Evolutionary conservation across 768 basidiomycete species (phyloP).

Genomic region (Erythrobasidium yunnanense): DNA sequence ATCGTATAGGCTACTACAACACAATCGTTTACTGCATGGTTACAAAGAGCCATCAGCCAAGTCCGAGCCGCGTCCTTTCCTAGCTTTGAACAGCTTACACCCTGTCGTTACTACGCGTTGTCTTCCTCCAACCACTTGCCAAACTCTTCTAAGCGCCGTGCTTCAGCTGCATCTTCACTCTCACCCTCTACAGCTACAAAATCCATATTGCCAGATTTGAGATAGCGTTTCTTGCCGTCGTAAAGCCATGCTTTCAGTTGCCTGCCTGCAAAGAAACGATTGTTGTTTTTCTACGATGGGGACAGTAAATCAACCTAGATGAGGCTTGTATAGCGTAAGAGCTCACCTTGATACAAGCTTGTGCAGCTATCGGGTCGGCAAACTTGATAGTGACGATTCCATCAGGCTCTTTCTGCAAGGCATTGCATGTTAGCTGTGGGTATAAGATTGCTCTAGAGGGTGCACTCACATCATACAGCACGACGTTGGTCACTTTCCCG

Average conservation of each 20-base stretch:
- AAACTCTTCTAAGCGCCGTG: constrained; percentile 17
- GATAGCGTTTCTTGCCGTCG: constrained; percentile 49
- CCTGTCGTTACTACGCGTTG: not conserved
- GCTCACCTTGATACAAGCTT: constrained; percentile 77
- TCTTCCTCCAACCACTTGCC: constrained; percentile 24
- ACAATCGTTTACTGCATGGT: not conserved
- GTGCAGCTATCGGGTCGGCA: constrained; percentile 77
- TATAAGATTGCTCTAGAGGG: constrained; percentile 7
- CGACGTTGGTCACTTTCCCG: constrained; percentile 90
- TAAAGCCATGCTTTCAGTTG: constrained; percentile 71
- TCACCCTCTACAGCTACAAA: constrained; percentile 19
- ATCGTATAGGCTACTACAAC: not conserved
- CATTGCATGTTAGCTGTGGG: not conserved
- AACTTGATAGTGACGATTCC: constrained; percentile 96
- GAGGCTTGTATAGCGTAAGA: constrained; percentile 4
- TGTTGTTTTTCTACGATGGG: constrained; percentile 74
- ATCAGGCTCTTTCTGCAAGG: constrained; percentile 67
- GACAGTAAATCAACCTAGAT: not conserved
- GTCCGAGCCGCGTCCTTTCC: not conserved
- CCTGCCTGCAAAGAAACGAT: constrained; percentile 76
- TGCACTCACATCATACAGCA: constrained; percentile 76
- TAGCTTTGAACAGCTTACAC: not conserved
- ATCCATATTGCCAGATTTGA: constrained; percentile 28
- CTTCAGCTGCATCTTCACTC: constrained; percentile 9
- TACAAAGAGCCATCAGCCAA: not conserved